Percentiles rank a stretch among this genome's conserved stretches.
These are phyloP conservation scores for Colletotrichum lindemuthianum DNA, from an alignment of 2,329 filamentous ascomycete species.

Conservation along the genomic window DNA sequence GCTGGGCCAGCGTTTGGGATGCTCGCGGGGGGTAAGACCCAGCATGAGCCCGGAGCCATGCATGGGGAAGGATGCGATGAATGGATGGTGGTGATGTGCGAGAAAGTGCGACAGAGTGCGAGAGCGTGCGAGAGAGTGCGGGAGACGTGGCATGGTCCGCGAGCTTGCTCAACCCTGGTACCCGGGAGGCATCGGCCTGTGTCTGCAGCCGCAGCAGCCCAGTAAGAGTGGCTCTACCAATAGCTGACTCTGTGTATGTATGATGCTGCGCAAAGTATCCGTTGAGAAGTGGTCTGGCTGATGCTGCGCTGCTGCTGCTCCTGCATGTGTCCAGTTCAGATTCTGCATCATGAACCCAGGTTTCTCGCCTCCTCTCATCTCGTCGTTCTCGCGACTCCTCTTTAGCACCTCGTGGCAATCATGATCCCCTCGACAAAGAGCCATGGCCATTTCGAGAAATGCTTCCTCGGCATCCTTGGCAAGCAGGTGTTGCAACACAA, in stretches of 20 bases:
- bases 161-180: constrained; percentile 17
- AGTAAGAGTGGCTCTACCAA: constrained; percentile 5
- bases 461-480: neutral
- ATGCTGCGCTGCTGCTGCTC: neutral
- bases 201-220: too few species aligned
- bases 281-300: neutral
- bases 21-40: constrained; percentile 18
- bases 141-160: constrained; percentile 28
- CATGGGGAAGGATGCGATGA: neutral
- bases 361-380: neutral
- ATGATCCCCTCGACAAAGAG: neutral
- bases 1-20: constrained; percentile 33
- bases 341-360: neutral
- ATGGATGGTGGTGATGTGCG: constrained; percentile 14
- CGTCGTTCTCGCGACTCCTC: neutral
- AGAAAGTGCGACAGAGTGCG: neutral
- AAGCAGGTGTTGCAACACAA: constrained; percentile 2
- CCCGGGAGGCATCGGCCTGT: constrained; percentile 7
- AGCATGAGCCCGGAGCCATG: neutral
- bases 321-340: neutral
- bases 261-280: neutral
- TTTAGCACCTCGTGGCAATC: neutral
- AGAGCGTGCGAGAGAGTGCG: constrained; percentile 14
- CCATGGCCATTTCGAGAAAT: neutral
- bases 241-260: neutral